Evolutionary conservation across 345 rosid genomes (phyloP), one percentile per base, ranked within the genome.

Genomic region (Sisymbrium altissimum): DNA sequence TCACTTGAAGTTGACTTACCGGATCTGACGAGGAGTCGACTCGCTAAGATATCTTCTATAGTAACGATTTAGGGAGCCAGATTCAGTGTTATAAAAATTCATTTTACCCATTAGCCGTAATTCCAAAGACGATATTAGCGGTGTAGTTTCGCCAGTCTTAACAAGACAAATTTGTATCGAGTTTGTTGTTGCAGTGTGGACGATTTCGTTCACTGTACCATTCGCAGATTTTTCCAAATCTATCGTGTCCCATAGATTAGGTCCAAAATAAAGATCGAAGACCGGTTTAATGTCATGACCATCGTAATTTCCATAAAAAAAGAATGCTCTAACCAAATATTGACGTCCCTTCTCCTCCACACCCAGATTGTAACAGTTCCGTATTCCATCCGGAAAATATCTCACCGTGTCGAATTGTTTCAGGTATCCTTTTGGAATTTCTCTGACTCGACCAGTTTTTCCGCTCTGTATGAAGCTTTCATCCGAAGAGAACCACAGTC

Each of bases 281-380:
- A 2, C 4, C 0, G 80, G 75, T 1, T 0, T 2, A 18, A 0
- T 45, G 48, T 54, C 7, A 63, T 0, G n/a, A 1, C 70, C 70
- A 53, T 76, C 79, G 25, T 86, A 86, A 3, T 84, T 84, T 67
- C 84, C 86, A 54, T 83, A 83, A 9, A 66, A 0, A 64, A 84
- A 83, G 36, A 0, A 0, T 8, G 74, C 82, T 14, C 72, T 45
- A 44, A 84, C 71, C 15, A 81, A 5, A 65, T 86, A 74, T 0
- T 15, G 61, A 4, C 66, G 35, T 3, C 86, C 87, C 38, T 67
- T 55, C 25, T 23, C 25, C n/a, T 19, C 32, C 0, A 82, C 81
- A 1, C 2, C 13, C 7, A 86, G 27, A 2, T 18, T 79, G 80
- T 86, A 86, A 25, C 86, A 84, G 50, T 84, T 84, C 14, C 67